These are phyloP conservation scores for Psophocarpus tetragonolobus DNA, from an alignment of 306 rosid genomes.

Conservation along the genomic window DNA sequence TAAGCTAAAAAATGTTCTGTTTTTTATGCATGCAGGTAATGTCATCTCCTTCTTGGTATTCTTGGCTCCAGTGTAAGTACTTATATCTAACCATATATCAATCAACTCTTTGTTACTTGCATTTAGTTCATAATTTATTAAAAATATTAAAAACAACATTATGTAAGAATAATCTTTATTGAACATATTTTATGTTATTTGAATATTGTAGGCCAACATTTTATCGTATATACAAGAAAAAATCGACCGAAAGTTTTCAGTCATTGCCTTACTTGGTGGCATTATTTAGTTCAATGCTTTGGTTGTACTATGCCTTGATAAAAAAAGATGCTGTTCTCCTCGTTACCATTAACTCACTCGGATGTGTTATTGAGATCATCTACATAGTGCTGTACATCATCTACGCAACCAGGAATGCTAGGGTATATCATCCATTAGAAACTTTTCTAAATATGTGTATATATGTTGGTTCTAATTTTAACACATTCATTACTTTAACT, in stretches of 20 bases:
- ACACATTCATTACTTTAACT: background rate
- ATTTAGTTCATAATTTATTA: background rate
- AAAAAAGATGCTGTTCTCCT: conserved; percentile 56
- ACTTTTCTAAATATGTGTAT: background rate
- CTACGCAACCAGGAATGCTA: conserved; percentile 50
- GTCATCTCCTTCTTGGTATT: conserved; percentile 68
- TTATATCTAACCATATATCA: background rate
- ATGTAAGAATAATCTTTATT: background rate
- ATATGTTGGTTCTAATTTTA: background rate
- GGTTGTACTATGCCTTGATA: conserved; percentile 61
- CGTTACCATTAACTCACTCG: conserved; percentile 69
- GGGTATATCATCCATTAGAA: conserved; percentile 34
- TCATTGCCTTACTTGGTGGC: conserved; percentile 72
- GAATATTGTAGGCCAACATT: conserved; percentile 58
- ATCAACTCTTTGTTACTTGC: background rate
- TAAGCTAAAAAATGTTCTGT: background rate
- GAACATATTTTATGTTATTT: background rate
- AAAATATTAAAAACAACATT: too few relatives aligned
- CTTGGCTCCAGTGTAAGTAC: conserved; percentile 75
- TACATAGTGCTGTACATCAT: conserved; percentile 51
- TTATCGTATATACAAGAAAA: conserved; percentile 55
- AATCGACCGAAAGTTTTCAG: conserved; percentile 67
- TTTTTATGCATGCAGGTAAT: conserved; percentile 50
- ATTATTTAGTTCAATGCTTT: conserved; percentile 64
- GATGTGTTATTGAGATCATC: conserved; percentile 51